phyloP scores from a whole-genome alignment of 768 basidiomycete species.

The Pleurotus citrinopileatus region DNA sequence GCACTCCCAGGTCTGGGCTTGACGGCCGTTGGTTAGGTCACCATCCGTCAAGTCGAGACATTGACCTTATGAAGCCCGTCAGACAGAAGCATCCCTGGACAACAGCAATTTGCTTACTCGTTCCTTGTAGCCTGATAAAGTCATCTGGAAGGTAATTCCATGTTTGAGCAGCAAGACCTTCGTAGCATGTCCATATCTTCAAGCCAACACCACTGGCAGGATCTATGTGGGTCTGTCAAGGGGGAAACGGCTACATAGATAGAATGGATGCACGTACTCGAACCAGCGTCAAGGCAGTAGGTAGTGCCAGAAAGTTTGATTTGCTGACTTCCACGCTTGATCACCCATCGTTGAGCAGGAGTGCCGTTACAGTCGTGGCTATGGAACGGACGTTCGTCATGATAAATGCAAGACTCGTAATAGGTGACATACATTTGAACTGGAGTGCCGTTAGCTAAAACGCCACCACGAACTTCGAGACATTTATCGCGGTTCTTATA shows the following conservation, averaged over 20 bases:
- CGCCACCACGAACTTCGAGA: not conserved
- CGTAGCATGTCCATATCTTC: conserved; percentile 23
- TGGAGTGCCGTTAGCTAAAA: not conserved
- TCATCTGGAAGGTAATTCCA: conserved; percentile 17
- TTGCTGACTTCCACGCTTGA: conserved; percentile 23
- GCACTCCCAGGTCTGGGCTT: conserved; percentile 20
- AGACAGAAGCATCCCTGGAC: not conserved
- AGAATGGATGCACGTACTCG: conserved; percentile 18
- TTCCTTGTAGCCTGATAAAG: conserved; percentile 12
- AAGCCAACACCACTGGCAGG: conserved; percentile 18
- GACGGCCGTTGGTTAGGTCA: conserved; percentile 16
- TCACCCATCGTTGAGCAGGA: conserved; percentile 27
- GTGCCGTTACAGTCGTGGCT: conserved; percentile 33
- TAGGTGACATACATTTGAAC: not conserved
- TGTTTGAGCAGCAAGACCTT: conserved; percentile 16
- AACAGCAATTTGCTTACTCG: conserved; percentile 7
- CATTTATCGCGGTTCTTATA: not conserved
- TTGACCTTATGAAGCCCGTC: conserved; percentile 11
- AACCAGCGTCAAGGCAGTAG: conserved; percentile 34
- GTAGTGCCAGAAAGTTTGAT: conserved; percentile 27
- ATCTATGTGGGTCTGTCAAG: conserved; percentile 2
- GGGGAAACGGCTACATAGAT: not conserved
- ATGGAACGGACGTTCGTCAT: not conserved
- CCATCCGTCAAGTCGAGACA: conserved; percentile 23
- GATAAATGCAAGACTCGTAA: not conserved